Conservation (phyloP, 768 basidiomycete genomes). For the Wakefieldia striispora region DNA sequence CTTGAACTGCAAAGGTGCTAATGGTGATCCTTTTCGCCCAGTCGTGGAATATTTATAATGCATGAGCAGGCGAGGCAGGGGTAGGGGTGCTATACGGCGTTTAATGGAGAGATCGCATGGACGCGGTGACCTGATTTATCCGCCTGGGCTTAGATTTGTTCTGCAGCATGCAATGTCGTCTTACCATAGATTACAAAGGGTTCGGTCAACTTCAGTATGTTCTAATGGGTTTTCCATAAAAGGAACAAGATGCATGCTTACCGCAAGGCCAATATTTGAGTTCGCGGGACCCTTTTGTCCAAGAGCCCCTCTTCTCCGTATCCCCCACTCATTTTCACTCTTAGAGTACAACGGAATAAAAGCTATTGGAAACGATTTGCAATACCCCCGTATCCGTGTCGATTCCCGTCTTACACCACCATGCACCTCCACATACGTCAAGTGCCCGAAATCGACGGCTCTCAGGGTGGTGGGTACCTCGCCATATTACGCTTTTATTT, state of each 20-base stretch:
- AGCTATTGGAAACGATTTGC: neutral
- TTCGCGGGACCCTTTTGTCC: too few species aligned
- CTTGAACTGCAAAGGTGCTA: neutral
- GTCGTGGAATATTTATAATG: slow-evolving; percentile 33
- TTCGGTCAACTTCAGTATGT: too few species aligned
- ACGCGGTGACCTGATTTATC: slow-evolving; percentile 2
- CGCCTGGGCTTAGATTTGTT: neutral
- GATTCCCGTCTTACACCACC: neutral
- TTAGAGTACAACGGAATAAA: neutral
- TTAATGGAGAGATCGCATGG: too few species aligned
- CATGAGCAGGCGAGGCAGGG: slow-evolving; percentile 7
- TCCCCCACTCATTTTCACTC: neutral
- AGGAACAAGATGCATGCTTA: slow-evolving; percentile 10
- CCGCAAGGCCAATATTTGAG: neutral
- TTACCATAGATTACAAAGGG: neutral
- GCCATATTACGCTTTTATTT: neutral
- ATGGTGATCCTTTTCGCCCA: slow-evolving; percentile 5
- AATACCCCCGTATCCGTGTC: neutral
- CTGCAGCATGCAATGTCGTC: neutral
- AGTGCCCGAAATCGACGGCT: slow-evolving; percentile 49
- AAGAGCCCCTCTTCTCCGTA: neutral
- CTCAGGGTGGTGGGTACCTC: slow-evolving; percentile 42
- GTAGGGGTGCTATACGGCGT: too few species aligned
- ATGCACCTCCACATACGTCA: slow-evolving; percentile 24
- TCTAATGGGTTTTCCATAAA: slow-evolving; percentile 9